Conservation (phyloP, 306 rosid species). For the Mimosa pudica region DNA sequence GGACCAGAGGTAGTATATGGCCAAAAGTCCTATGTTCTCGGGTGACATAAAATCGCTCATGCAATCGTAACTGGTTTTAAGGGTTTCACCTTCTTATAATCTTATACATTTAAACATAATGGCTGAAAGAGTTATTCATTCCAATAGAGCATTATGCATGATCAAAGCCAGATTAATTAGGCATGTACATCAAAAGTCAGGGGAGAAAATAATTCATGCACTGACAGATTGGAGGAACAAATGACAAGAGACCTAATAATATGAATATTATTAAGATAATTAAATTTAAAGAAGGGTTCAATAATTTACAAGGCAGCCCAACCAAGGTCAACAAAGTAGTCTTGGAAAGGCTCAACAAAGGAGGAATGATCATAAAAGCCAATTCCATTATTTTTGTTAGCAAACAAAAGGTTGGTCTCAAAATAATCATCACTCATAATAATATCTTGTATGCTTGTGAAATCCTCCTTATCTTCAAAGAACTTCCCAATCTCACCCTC, state of each 20-base stretch:
- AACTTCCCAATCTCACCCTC: conserved; percentile 17
- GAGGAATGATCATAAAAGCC: conserved; percentile 11
- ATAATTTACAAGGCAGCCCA: conserved; percentile 34
- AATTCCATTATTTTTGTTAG: neutral
- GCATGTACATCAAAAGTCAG: neutral
- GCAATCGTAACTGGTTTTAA: no score
- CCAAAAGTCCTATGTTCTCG: no score
- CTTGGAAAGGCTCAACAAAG: conserved; percentile 31
- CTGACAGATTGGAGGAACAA: neutral
- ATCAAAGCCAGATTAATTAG: neutral
- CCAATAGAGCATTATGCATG: neutral
- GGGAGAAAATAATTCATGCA: neutral
- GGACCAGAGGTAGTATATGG: no score
- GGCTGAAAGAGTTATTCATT: neutral
- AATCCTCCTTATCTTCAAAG: neutral
- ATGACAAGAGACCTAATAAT: neutral
- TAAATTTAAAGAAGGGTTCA: neutral
- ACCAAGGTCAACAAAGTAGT: conserved; percentile 31
- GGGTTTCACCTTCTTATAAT: no score
- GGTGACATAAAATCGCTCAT: no score
- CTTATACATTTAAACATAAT: neutral
- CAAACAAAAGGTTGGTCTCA: conserved; percentile 38
- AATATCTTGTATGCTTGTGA: conserved; percentile 23
- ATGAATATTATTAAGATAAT: neutral
- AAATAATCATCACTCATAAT: conserved; percentile 1